These are phyloP conservation scores for Keithomyces neogunnii DNA, from an alignment of 2,329 filamentous ascomycete genomes.

Conservation along the genomic window DNA sequence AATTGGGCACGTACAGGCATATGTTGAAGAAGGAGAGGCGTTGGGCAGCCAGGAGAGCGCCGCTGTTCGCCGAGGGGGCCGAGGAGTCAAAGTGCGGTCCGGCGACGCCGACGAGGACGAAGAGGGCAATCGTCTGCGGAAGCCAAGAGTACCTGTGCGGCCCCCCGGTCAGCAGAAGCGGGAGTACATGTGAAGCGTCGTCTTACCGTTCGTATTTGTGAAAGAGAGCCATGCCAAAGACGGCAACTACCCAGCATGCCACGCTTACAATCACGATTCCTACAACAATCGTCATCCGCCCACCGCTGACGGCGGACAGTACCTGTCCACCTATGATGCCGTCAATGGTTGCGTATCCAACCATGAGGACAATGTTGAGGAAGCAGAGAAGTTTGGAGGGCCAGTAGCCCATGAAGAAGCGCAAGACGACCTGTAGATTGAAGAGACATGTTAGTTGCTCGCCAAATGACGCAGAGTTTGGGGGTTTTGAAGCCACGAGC, in stretches of 20 bases:
- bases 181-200: neutral
- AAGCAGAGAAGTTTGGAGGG: constrained; percentile 22
- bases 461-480: too few species aligned
- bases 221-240: constrained; percentile 43
- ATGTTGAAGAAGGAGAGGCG: constrained; percentile 61
- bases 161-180: too few species aligned
- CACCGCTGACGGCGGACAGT: constrained; percentile 61
- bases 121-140: constrained; percentile 63
- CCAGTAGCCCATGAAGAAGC: constrained; percentile 68
- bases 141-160: constrained; percentile 33
- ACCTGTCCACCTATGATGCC: constrained; percentile 73
- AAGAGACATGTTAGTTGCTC: too few species aligned
- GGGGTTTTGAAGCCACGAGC: neutral
- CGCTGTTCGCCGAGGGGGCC: constrained; percentile 49
- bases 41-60: constrained; percentile 54
- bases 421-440: constrained; percentile 47
- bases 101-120: constrained; percentile 64
- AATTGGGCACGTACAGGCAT: constrained; percentile 42
- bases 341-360: constrained; percentile 73
- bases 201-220: constrained; percentile 58
- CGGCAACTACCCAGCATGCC: constrained; percentile 65
- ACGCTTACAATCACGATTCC: constrained; percentile 70
- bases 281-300: constrained; percentile 59
- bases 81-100: constrained; percentile 52
- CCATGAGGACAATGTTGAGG: constrained; percentile 48